Evolutionary conservation across 495 filamentous ascomycete species (phyloP), one percentile per base, ranked within the genome.

Genomic region (Chaetomium fimeti): DNA sequence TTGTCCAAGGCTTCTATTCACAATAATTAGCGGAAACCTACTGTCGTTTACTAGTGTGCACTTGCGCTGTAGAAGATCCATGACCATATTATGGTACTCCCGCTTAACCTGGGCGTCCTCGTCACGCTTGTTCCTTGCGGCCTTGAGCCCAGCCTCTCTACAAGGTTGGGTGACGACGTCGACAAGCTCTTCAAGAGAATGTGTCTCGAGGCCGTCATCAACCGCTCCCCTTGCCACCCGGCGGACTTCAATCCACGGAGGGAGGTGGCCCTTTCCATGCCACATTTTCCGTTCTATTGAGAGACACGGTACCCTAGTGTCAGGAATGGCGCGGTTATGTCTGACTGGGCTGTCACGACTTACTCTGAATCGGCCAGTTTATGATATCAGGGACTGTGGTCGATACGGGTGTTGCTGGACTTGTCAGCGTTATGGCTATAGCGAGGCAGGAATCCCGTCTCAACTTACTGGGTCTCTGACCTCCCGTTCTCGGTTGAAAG

Each of bases 341-440:
- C 38, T 22, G 2, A 4, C 5, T 8, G 8, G 12, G 32, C 32
- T 38, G 22, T 7, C 1, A 18, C 0, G 4, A 48, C 42, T 32
- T 9, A 57, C 57, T 60, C 48, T 49, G 57, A 8, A 60, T 27
- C 0, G 57, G 57, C 57, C 57, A 60, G 57, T 48, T 60, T 25
- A 60, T 32, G 27, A 60, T 32, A 1, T 60, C 28, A 5, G 38
- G 55, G 4, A n/a, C 13, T 18, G 1, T 27, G 29, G 11, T 8
- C 1, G 20, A 12, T 1, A 16, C 11, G 6, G 53, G 20, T n/a
- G 32, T 15, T 40, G 12, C 11, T 56, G 3, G 12, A 38, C 0
- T 0, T n/a, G 52, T 25, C 15, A 43, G 40, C 2, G 40, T 18
- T 11, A 15, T 47, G 32, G 12, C 8, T 9, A 11, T 9, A 1